These are phyloP conservation scores for Pisolithus microcarpus DNA, from an alignment of 768 basidiomycete genomes.

Conservation along the genomic window DNA sequence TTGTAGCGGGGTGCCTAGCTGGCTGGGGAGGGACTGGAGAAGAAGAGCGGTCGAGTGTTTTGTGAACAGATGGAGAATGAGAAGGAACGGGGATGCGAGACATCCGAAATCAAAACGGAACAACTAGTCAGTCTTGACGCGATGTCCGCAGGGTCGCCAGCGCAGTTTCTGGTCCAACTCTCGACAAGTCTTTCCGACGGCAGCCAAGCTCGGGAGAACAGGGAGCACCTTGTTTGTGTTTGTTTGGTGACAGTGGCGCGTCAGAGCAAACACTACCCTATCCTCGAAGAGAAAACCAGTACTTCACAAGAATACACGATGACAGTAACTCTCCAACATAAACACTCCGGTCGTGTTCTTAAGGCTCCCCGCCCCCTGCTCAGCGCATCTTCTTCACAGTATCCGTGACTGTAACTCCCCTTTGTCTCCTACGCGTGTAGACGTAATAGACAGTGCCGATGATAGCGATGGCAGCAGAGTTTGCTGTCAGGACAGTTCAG, in stretches of 20 bases:
- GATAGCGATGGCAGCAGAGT: conserved; percentile 39
- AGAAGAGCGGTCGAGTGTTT: conserved; percentile 33
- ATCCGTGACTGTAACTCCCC: conserved; percentile 6
- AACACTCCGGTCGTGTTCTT: no score
- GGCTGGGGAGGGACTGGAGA: conserved; percentile 37
- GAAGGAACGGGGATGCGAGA: conserved; percentile 72
- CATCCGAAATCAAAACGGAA: conserved; percentile 30
- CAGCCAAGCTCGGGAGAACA: neutral
- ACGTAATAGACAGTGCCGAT: conserved; percentile 43
- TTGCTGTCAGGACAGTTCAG: conserved; percentile 31
- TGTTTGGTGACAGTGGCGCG: conserved; percentile 4
- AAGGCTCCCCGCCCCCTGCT: neutral
- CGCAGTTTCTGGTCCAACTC: no score
- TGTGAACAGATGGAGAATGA: conserved; percentile 33
- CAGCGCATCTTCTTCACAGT: neutral
- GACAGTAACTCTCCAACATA: no score
- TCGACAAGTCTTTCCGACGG: neutral
- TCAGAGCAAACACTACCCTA: no score
- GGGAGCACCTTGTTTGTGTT: conserved; percentile 2
- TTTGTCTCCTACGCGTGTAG: conserved; percentile 27
- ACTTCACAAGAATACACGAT: no score
- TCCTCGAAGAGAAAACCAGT: no score
- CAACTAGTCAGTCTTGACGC: neutral
- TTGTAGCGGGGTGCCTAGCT: conserved; percentile 34
- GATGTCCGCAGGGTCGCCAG: no score